phyloP scores from a whole-genome alignment of 192 early-diverging fungal genomes.

The Coemansia brasiliensis region DNA sequence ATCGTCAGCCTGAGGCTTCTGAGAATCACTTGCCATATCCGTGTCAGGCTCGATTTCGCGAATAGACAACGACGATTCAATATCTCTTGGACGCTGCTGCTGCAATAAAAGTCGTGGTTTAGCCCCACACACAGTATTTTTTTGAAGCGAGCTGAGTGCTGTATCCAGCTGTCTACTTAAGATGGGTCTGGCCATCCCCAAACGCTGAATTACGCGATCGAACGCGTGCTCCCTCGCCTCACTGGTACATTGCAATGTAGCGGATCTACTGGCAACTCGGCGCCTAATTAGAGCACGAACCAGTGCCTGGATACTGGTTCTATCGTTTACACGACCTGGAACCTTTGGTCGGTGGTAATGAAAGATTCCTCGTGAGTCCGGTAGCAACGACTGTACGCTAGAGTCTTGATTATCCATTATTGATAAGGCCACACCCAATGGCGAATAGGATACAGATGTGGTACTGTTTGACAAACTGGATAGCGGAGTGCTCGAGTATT shows the following conservation, averaged over 20 bases:
- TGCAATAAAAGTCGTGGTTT: background rate
- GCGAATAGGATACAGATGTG: slow-evolving; percentile 19
- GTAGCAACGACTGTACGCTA: slow-evolving; percentile 22
- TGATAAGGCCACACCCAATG: slow-evolving; percentile 27
- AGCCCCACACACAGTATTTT: background rate
- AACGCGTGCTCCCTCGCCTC: too few species aligned
- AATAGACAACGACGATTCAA: background rate
- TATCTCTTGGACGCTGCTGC: background rate
- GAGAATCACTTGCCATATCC: background rate
- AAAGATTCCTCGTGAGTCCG: slow-evolving; percentile 25
- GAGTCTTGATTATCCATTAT: slow-evolving; percentile 2
- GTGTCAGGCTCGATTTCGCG: background rate
- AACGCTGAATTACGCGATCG: too few species aligned
- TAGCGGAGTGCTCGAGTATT: background rate
- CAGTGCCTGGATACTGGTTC: slow-evolving; percentile 4
- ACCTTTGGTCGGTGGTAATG: slow-evolving; percentile 41
- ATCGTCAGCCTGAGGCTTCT: slow-evolving; percentile 6
- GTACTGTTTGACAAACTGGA: background rate
- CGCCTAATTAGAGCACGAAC: slow-evolving; percentile 8
- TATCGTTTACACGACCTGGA: background rate
- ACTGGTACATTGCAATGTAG: too few species aligned
- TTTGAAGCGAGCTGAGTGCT: background rate
- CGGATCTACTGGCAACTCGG: background rate
- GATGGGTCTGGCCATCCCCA: background rate
- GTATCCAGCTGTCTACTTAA: slow-evolving; percentile 5